Evolutionary conservation across 306 rosid genomes (phyloP).

Genomic region (Acacia melanoxylon): DNA sequence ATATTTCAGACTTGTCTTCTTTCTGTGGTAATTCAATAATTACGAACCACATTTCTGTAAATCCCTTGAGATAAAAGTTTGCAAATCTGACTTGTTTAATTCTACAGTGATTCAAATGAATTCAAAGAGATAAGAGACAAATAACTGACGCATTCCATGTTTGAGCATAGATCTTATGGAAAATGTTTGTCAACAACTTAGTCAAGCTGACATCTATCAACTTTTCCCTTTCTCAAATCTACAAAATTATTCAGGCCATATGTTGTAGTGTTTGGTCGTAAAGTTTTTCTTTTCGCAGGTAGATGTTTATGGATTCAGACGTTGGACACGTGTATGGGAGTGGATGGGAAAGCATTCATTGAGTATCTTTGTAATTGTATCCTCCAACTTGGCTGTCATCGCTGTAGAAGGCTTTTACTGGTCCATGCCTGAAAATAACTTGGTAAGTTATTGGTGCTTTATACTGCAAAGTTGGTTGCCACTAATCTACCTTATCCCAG

Average conservation of each 20-base stretch:
- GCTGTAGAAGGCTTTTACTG: constrained; percentile 81
- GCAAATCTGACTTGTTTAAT: neutral
- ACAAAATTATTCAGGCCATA: neutral
- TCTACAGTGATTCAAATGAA: neutral
- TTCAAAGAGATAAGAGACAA: neutral
- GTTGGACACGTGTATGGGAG: constrained; percentile 59
- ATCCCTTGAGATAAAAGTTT: neutral
- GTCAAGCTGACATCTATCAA: neutral
- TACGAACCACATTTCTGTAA: neutral
- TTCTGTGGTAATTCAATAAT: neutral
- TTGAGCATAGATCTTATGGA: neutral
- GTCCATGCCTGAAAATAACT: constrained; percentile 61
- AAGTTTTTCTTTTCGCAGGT: constrained; percentile 44
- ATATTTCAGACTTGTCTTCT: neutral
- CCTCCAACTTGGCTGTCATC: constrained; percentile 74
- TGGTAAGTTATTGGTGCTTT: constrained; percentile 49
- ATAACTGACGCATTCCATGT: neutral
- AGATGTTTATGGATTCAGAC: constrained; percentile 61
- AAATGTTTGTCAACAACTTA: neutral
- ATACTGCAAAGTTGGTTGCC: neutral
- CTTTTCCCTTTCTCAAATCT: neutral
- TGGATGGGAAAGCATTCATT: constrained; percentile 93
- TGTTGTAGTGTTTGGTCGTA: neutral
- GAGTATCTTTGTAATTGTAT: constrained; percentile 64
- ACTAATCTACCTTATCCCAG: neutral